phyloP scores from a whole-genome alignment of 768 basidiomycete genomes.

The Pisolithus orientalis region DNA sequence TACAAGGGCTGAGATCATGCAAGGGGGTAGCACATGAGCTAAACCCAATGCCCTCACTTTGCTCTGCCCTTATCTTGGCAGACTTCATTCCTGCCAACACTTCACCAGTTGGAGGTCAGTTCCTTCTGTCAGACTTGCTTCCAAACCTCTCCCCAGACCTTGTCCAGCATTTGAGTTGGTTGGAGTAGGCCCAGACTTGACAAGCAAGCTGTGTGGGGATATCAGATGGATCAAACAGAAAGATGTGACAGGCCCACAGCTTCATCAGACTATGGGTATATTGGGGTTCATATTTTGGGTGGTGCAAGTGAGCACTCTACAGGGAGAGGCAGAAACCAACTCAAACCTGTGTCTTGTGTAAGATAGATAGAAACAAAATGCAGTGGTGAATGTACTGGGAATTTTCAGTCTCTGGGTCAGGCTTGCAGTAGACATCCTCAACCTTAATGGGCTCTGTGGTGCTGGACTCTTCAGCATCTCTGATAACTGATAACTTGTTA shows the following conservation, averaged over 20 bases:
- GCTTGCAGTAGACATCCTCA: neutral
- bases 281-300: neutral
- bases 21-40: too few species aligned
- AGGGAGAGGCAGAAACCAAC: neutral
- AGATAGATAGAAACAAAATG: neutral
- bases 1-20: too few species aligned
- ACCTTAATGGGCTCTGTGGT: neutral
- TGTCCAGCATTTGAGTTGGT: too few species aligned
- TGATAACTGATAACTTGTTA: neutral
- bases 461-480: neutral
- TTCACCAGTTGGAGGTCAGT: too few species aligned
- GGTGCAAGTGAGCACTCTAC: neutral
- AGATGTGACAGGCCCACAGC: too few species aligned
- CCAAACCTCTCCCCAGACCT: too few species aligned
- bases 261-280: too few species aligned
- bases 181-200: too few species aligned
- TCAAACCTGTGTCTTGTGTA: neutral
- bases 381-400: neutral
- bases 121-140: too few species aligned
- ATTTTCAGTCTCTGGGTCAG: neutral
- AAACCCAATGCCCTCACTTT: too few species aligned
- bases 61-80: too few species aligned
- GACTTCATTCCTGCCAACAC: too few species aligned
- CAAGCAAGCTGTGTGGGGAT: neutral
- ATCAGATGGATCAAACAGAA: neutral